phyloP scores from a whole-genome alignment of 257 asterid genomes.

The Osmanthus fragrans region DNA sequence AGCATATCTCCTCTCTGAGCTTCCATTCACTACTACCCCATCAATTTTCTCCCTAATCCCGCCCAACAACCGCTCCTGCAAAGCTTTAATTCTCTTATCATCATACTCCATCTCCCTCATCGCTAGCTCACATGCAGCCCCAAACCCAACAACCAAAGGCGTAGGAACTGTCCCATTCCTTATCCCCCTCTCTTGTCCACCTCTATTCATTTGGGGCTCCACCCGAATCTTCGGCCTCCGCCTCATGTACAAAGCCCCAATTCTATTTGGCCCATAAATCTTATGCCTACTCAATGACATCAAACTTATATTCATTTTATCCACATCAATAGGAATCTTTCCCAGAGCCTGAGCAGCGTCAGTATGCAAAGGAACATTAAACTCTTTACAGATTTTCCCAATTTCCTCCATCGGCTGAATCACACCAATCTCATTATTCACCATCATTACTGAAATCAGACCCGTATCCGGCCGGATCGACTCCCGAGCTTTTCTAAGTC shows the following conservation, averaged over 20 bases:
- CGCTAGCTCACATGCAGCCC: slow-evolving; percentile 90
- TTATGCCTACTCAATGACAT: slow-evolving; percentile 98
- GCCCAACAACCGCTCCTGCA: slow-evolving; percentile 68
- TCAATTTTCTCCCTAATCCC: slow-evolving; percentile 71
- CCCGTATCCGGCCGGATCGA: slow-evolving; percentile 88
- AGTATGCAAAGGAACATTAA: slow-evolving; percentile 75
- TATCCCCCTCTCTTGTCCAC: slow-evolving; percentile 98
- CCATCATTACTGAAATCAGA: slow-evolving; percentile 90
- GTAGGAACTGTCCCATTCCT: slow-evolving; percentile 97
- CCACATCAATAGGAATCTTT: slow-evolving; percentile 83
- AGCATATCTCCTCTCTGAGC: slow-evolving; percentile 71
- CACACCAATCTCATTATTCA: slow-evolving; percentile 95
- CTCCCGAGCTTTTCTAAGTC: slow-evolving; percentile 63
- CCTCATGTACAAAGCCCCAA: slow-evolving; percentile 89
- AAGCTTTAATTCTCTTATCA: slow-evolving; percentile 55
- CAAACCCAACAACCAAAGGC: slow-evolving; percentile 92
- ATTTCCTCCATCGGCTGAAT: slow-evolving; percentile 86
- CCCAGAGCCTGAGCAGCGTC: slow-evolving; percentile 98
- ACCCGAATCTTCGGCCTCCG: slow-evolving; percentile 93
- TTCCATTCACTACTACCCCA: slow-evolving; percentile 90
- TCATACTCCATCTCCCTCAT: slow-evolving; percentile 95
- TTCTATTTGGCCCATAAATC: slow-evolving; percentile 90
- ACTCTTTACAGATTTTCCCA: slow-evolving; percentile 81
- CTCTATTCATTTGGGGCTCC: slow-evolving; percentile 97
- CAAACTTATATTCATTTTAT: slow-evolving; percentile 84